Percentiles rank a stretch among this genome's conserved stretches.
These are phyloP conservation scores for Elaeis guineensis DNA, from an alignment of 176 grass and related monocot genomes.

Conservation along the genomic window DNA sequence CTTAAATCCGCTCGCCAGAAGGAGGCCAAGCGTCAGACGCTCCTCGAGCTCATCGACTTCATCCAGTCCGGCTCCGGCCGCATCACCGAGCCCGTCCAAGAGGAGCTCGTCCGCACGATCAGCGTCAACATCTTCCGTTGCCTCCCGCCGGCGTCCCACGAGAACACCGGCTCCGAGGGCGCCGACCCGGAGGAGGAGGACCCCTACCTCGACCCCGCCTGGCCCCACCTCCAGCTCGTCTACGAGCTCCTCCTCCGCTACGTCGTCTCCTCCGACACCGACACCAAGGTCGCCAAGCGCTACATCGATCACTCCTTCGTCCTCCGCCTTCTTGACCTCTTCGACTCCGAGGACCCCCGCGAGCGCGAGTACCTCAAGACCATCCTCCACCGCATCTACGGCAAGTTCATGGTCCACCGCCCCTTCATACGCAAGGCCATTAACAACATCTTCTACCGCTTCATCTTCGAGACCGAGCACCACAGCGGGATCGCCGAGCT, in stretches of 20 bases:
- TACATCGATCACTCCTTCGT: slow-evolving; percentile 19
- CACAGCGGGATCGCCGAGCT: slow-evolving; percentile 10
- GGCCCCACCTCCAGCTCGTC: slow-evolving; percentile 12
- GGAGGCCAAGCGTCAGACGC: slow-evolving; percentile 14
- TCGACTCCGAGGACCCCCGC: slow-evolving; percentile 17
- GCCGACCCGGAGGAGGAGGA: slow-evolving; percentile 15
- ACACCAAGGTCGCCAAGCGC: slow-evolving; percentile 17
- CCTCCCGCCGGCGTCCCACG: slow-evolving; percentile 8
- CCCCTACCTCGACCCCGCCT: slow-evolving; percentile 6
- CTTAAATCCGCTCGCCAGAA: slow-evolving; percentile 2
- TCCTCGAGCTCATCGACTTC: slow-evolving; percentile 11
- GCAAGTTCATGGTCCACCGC: slow-evolving; percentile 19
- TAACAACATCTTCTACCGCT: slow-evolving; percentile 15
- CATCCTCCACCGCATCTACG: slow-evolving; percentile 18
- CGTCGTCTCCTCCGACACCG: slow-evolving; percentile 7
- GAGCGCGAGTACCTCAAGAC: slow-evolving; percentile 16
- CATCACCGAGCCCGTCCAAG: slow-evolving; percentile 11
- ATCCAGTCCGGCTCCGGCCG: slow-evolving; percentile 7
- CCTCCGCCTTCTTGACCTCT: slow-evolving; percentile 11
- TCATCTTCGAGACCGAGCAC: slow-evolving; percentile 13
- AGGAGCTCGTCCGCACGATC: slow-evolving; percentile 9
- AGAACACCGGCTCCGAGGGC: slow-evolving; percentile 13
- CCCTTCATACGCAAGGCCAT: slow-evolving; percentile 18
- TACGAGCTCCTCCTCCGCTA: slow-evolving; percentile 16
- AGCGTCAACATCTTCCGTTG: slow-evolving; percentile 6